Conservation (phyloP, 148 eudicot genomes). For the Cornus kousa region DNA sequence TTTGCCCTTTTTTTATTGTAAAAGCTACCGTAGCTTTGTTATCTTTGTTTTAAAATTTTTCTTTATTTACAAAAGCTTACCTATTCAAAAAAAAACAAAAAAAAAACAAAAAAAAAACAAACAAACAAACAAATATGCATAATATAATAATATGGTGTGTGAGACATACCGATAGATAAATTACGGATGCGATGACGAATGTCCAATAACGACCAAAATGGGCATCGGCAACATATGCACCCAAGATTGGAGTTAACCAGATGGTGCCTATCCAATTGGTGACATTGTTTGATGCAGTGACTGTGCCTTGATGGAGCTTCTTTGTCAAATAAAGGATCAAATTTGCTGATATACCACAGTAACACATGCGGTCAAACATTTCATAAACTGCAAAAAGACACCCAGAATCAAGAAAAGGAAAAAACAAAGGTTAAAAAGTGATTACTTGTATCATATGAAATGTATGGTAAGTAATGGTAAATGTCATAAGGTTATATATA, state of each 20-base stretch:
- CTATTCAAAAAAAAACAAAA: too few relatives aligned
- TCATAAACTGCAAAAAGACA: slow-evolving; percentile 10
- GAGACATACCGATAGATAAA: slow-evolving; percentile 11
- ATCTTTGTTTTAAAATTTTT: too few relatives aligned
- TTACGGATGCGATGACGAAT: slow-evolving; percentile 6
- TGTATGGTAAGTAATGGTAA: too few relatives aligned
- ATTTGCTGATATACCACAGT: slow-evolving; percentile 22
- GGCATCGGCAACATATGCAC: slow-evolving; percentile 21
- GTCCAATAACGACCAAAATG: slow-evolving; percentile 21
- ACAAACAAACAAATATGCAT: too few relatives aligned
- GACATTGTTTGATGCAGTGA: slow-evolving; percentile 21
- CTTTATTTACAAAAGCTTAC: too few relatives aligned
- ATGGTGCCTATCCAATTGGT: slow-evolving; percentile 21
- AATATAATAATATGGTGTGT: background rate
- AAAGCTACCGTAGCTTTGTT: too few relatives aligned
- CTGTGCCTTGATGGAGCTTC: slow-evolving; percentile 21
- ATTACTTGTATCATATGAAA: too few relatives aligned
- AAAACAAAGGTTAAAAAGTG: too few relatives aligned
- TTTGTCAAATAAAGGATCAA: slow-evolving; percentile 15
- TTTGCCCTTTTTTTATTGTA: too few relatives aligned
- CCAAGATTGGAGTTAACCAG: slow-evolving; percentile 18
- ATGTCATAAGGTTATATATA: too few relatives aligned
- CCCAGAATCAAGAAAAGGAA: background rate
- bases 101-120: too few relatives aligned
- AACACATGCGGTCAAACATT: slow-evolving; percentile 18